Base-by-base conservation (phyloP, 495 filamentous ascomycete species). In the Aspergillus baeticus region DNA sequence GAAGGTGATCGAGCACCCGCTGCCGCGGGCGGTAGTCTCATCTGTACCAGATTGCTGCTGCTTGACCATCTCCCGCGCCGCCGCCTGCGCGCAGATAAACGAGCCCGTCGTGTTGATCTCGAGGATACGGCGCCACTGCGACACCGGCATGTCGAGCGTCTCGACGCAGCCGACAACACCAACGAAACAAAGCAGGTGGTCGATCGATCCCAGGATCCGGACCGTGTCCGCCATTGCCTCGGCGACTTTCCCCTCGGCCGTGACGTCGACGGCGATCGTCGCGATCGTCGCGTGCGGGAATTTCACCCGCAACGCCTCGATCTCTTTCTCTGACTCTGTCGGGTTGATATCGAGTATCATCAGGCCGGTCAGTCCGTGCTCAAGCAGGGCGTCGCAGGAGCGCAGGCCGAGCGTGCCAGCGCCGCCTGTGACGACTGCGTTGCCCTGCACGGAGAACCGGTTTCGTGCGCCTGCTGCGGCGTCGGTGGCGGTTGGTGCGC, bases 41-140 rank as follows among this genome's bases (percentile, higher is more conserved):
- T n/a, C n/a, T n/a, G n/a, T n/a, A n/a, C n/a, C n/a, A n/a, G n/a
- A n/a, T n/a, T n/a, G n/a, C n/a, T n/a, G 8, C 52, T 55, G 10
- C 62, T 10, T 7, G 68, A 69, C 58, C 49, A 52, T 76, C 17
- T 77, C 74, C 62, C 68, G 74, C 13, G 81, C 87, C 4, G 77
- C 73, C 1, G 84, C 84, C 57, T 88, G 87, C 13, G 85, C 84
- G 50, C 80, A 78, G 41, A 88, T 67, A 61, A 86, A 91, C 0
- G 74, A 66, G 0, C 87, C 87, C 1, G 84, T 85, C 1, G 81
- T 80, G 64, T 91, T 90, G 53, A 89, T 77, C 35, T 88, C 85
- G 10, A 88, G 55, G 0, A 82, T 78, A 14, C 74, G 70, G 10
- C 79, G 71, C 81, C 81, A 90, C 41, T 83, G 72, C 37, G 73